phyloP scores from a whole-genome alignment of 2,329 filamentous ascomycete genomes.

The Colletotrichum magnum region DNA sequence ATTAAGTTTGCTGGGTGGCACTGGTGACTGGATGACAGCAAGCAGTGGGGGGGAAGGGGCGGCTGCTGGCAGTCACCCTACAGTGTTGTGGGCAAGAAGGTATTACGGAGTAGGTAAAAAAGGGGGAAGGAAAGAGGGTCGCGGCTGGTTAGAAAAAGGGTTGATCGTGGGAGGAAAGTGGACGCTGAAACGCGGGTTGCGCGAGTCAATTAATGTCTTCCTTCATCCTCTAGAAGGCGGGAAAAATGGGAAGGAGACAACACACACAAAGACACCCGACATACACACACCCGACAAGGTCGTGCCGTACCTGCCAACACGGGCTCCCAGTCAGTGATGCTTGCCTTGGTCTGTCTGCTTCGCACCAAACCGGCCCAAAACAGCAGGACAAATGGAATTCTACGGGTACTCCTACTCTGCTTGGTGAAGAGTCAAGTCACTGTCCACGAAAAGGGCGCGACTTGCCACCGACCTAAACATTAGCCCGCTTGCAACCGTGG shows the following conservation, averaged over 20 bases:
- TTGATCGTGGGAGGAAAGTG: slow-evolving; percentile 12
- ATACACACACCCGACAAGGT: too few species aligned
- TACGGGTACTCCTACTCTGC: background rate
- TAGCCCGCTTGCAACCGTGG: slow-evolving; percentile 23
- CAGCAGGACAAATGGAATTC: background rate
- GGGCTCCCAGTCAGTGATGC: too few species aligned
- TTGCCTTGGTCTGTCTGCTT: background rate
- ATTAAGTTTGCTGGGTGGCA: background rate
- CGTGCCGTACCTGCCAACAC: too few species aligned
- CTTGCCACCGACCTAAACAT: slow-evolving; percentile 39
- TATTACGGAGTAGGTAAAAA: too few species aligned
- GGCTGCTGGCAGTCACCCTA: too few species aligned
- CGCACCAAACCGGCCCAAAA: background rate
- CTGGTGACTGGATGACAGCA: background rate
- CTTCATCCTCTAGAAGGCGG: slow-evolving; percentile 9
- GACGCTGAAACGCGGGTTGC: slow-evolving; percentile 30
- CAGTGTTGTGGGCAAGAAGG: too few species aligned
- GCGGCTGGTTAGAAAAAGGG: slow-evolving; percentile 3
- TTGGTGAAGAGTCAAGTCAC: background rate
- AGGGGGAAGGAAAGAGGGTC: background rate
- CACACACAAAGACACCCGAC: too few species aligned
- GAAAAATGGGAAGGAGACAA: slow-evolving; percentile 5
- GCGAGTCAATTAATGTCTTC: slow-evolving; percentile 33
- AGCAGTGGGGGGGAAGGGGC: background rate
- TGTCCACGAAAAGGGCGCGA: slow-evolving; percentile 40